A percentile compares a stretch with the other conserved stretches of the same genome.
Evolutionary conservation across 495 filamentous ascomycete species (phyloP).

Genomic region (Thozetella sp.): DNA sequence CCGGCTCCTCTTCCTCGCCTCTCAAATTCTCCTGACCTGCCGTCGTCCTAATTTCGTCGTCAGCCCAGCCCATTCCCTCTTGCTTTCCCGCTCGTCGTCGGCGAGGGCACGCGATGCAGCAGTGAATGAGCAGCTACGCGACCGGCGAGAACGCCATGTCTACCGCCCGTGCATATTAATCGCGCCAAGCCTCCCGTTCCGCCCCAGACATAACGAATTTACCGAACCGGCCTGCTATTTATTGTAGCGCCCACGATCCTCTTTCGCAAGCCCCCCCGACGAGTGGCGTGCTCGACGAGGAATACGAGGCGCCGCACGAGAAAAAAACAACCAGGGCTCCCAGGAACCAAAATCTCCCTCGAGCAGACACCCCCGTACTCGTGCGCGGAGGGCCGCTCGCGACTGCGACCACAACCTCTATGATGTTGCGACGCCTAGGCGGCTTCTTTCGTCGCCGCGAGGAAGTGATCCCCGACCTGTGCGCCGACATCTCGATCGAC

Average conservation of each 20-base stretch:
- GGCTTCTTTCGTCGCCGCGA: conserved; percentile 24
- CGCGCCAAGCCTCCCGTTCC: conserved; percentile 14
- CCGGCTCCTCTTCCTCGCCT: not conserved
- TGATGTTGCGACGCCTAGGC: conserved; percentile 13
- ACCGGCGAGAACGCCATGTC: conserved; percentile 23
- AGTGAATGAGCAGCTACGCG: conserved; percentile 8
- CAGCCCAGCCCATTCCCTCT: not conserved
- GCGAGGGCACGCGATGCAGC: conserved; percentile 21
- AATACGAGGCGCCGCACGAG: too few relatives aligned
- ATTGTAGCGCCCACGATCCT: not conserved
- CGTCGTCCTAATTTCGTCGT: not conserved
- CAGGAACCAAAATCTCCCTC: not conserved
- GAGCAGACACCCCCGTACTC: not conserved
- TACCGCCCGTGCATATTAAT: conserved; percentile 20
- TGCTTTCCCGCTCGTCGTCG: conserved; percentile 1
- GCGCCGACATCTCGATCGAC: conserved; percentile 21
- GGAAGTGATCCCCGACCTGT: conserved; percentile 23
- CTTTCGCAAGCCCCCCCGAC: not conserved
- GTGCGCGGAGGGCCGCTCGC: conserved; percentile 4
- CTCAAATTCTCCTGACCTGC: not conserved
- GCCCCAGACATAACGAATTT: not conserved
- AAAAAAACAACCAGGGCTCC: not conserved
- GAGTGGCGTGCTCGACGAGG: not conserved
- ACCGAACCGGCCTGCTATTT: not conserved
- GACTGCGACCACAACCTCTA: conserved; percentile 1